phyloP scores from a whole-genome alignment of 2,329 filamentous ascomycete species.

The Pezizomycotina sp. region DNA sequence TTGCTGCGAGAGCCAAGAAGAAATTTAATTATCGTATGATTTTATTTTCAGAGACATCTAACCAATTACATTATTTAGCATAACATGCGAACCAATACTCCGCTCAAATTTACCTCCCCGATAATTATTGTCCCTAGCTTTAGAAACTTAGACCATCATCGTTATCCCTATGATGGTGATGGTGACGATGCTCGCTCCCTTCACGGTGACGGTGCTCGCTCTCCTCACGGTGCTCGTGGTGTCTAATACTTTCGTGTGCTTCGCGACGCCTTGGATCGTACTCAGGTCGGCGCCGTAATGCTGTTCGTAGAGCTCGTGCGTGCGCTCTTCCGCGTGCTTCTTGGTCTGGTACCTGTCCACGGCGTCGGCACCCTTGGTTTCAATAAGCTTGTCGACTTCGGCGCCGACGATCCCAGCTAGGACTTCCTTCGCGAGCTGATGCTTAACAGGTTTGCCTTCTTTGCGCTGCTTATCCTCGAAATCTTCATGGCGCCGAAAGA shows the following conservation, averaged over 20 bases:
- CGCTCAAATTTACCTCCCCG: no score
- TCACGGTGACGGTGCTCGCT: slow-evolving; percentile 13
- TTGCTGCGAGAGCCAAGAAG: no score
- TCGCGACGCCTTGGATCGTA: slow-evolving; percentile 25
- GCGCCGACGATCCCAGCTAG: slow-evolving; percentile 10
- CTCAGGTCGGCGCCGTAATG: slow-evolving; percentile 31
- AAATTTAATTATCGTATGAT: no score
- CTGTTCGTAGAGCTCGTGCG: slow-evolving; percentile 35
- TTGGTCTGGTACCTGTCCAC: slow-evolving; percentile 36
- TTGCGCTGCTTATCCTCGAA: slow-evolving; percentile 14
- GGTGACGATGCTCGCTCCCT: no score
- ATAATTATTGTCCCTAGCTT: no score
- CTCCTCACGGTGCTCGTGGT: slow-evolving; percentile 6
- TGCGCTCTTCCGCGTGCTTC: slow-evolving; percentile 31
- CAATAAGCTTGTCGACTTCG: slow-evolving; percentile 16
- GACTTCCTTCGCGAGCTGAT: slow-evolving; percentile 16
- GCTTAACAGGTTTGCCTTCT: slow-evolving; percentile 14
- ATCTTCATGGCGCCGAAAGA: slow-evolving; percentile 11
- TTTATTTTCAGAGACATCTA: no score
- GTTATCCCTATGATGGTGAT: no score
- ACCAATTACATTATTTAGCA: no score
- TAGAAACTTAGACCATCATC: no score
- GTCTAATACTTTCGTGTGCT: neutral
- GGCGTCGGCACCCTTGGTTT: slow-evolving; percentile 37
- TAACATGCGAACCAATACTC: no score